Percentiles rank a stretch among this genome's conserved stretches.
These are phyloP conservation scores for Persicaria tinctoria DNA, from an alignment of 148 eudicot species.

Conservation along the genomic window DNA sequence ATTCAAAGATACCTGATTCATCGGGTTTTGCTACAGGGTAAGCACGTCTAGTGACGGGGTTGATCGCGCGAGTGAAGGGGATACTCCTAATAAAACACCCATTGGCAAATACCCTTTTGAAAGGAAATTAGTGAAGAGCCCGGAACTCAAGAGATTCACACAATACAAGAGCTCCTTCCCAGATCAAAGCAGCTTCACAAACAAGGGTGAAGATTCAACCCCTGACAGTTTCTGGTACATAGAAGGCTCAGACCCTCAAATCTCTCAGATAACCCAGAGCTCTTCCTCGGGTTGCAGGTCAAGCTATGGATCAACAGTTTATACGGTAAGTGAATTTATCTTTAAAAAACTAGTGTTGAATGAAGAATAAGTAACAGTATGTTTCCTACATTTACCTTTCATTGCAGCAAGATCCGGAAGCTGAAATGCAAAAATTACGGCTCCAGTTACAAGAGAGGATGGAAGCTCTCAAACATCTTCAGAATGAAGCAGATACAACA, in stretches of 20 bases:
- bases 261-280: background rate
- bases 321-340: background rate
- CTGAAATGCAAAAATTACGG: conserved; percentile 48
- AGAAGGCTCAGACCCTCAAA: background rate
- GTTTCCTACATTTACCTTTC: background rate
- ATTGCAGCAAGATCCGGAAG: conserved; percentile 50
- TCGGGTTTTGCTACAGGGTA: background rate
- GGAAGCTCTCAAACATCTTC: conserved; percentile 41
- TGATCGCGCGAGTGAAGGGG: background rate
- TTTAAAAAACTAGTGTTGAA: background rate
- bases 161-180: background rate
- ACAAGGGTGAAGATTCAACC: background rate
- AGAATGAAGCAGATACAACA: conserved; percentile 34
- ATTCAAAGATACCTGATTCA: background rate
- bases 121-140: background rate
- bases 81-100: background rate
- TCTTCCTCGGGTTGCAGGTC: background rate
- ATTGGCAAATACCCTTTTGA: background rate
- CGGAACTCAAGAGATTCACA: background rate
- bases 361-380: background rate
- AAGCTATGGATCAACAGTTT: background rate
- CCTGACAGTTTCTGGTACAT: background rate
- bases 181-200: background rate
- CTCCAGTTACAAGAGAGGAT: conserved; percentile 43
- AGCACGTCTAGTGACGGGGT: conserved; percentile 3